Percentiles rank a stretch among this genome's conserved stretches.
Evolutionary conservation across 2,329 filamentous ascomycete species (phyloP).

Genomic region (Neospermospora avenae): DNA sequence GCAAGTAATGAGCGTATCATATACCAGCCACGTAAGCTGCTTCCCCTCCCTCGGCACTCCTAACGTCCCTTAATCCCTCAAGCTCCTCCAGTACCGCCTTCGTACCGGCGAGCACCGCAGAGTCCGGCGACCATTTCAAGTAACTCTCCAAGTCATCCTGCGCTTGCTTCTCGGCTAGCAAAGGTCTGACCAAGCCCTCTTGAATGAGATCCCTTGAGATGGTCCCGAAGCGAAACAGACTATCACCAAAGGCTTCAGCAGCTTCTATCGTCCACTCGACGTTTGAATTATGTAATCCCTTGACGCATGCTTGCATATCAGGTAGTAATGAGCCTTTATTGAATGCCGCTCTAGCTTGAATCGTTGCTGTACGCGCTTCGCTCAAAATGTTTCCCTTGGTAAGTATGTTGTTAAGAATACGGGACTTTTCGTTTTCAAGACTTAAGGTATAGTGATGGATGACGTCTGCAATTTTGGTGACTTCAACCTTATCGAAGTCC

Average conservation of each 20-base stretch:
- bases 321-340: background rate
- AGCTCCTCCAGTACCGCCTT: background rate
- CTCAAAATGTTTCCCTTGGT: background rate
- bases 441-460: background rate
- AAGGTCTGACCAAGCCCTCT: background rate
- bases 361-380: background rate
- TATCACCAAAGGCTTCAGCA: background rate
- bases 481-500: background rate
- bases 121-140: background rate
- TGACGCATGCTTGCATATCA: background rate
- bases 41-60: background rate
- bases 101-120: background rate
- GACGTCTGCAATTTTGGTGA: too few relatives aligned
- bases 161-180: background rate
- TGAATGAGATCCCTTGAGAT: background rate
- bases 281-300: background rate
- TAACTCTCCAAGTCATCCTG: background rate
- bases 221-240: background rate
- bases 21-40: background rate
- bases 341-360: background rate
- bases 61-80: background rate
- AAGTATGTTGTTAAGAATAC: background rate
- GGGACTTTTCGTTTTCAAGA: background rate
- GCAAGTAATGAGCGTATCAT: background rate
- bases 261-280: background rate